Base-by-base conservation (phyloP, 2,329 filamentous ascomycete genomes). In the Fusarium devonianum region DNA sequence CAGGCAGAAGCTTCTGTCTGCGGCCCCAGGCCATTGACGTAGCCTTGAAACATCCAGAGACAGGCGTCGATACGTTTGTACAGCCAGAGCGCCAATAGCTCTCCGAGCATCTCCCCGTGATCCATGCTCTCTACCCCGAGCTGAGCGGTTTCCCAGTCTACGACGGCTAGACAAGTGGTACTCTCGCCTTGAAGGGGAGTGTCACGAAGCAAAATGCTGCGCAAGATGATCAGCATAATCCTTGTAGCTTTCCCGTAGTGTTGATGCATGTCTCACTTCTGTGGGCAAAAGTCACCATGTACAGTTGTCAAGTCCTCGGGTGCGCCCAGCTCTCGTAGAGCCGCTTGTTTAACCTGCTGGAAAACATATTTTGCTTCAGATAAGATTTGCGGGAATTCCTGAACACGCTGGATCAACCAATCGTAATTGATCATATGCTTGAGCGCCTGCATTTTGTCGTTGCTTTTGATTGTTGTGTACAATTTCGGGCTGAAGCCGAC, bases 111-210 rank as follows among this genome's bases (percentile, higher is more conserved):
- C 5, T 33, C 40, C 4, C 40, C 47, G 12, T 53, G 39, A n/a
- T 52, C 35, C 4, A 52, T 21, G 8, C 21, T 13, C 2, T 26
- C 39, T 9, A 26, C 9, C 0, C 47, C 35, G 3, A 52, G 10
- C 7, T 52, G 35, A 3, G 25, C 21, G 23, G 46, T 53, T 18
- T 53, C 40, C 40, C 35, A 47, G 25, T 47, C 50, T 5, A 53
- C n/a, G 4, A 41, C 19, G 13, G 40, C 28, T 7, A 52, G 3
- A 2, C 17, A 11, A 5, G n/a, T 41, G 2, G 13, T 12, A 10
- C 4, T 21, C n/a, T 11, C n/a, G 3, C 21, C 2, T 4, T 17
- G 13, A 10, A 32, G 28, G 4, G 12, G 13, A 2, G 21, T 10
- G 9, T 46, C 13, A 8, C 10, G 4, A 3, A 28, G 21, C 3